These are phyloP conservation scores for Populus nigra DNA, from an alignment of 345 rosid species.

Conservation along the genomic window DNA sequence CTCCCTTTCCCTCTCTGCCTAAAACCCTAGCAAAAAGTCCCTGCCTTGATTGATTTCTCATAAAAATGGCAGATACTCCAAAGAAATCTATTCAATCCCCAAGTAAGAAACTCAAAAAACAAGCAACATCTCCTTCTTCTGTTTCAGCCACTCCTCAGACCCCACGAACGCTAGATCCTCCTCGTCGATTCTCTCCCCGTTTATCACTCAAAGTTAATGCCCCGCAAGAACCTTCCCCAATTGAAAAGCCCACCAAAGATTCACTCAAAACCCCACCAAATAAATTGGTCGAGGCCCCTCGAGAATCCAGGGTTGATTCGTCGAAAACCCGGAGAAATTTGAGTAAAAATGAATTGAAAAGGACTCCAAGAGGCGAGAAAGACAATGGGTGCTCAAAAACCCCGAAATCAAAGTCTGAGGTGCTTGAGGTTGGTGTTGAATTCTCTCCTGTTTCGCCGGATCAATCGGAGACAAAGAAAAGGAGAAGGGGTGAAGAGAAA, in stretches of 20 bases:
- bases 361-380: neutral
- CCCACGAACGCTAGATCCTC: slow-evolving; percentile 36
- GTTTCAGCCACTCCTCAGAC: slow-evolving; percentile 44
- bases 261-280: slow-evolving; percentile 11
- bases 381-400: neutral
- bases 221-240: slow-evolving; percentile 4
- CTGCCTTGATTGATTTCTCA: neutral
- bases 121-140: slow-evolving; percentile 25
- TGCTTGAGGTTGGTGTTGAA: slow-evolving; percentile 22
- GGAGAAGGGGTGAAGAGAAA: slow-evolving; percentile 19
- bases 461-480: slow-evolving; percentile 50
- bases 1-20: neutral
- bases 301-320: neutral
- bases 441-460: slow-evolving; percentile 58
- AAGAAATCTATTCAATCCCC: slow-evolving; percentile 37
- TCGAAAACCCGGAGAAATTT: neutral
- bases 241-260: slow-evolving; percentile 7
- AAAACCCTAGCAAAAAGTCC: neutral
- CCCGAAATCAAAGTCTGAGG: neutral
- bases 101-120: slow-evolving; percentile 19
- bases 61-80: slow-evolving; percentile 51
- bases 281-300: slow-evolving; percentile 9
- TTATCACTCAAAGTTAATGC: slow-evolving; percentile 26
- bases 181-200: slow-evolving; percentile 51
- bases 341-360: no score